Conservation (phyloP, 306 rosid genomes). For the Trifolium dubium region DNA sequence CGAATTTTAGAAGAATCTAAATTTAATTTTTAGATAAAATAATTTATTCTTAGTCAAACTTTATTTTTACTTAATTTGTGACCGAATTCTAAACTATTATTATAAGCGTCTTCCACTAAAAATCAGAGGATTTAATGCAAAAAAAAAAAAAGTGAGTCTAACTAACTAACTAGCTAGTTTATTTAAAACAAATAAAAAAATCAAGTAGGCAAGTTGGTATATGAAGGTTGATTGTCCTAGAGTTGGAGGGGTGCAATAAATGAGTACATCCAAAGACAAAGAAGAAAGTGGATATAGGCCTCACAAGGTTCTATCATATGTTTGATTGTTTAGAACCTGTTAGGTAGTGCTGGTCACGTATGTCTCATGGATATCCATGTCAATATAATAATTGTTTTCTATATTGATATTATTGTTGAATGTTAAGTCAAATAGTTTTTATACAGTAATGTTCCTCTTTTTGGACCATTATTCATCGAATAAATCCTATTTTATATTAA, state of each 20-base stretch:
- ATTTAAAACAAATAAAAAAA: background rate
- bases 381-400: conserved; percentile 25
- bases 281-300: conserved; percentile 53
- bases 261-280: conserved; percentile 41
- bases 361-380: conserved; percentile 49
- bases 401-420: background rate
- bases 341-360: conserved; percentile 75
- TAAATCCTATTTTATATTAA: background rate
- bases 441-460: conserved; percentile 28
- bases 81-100: too few relatives aligned
- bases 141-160: too few relatives aligned
- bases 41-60: too few relatives aligned
- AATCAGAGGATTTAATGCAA: too few relatives aligned
- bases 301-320: conserved; percentile 61
- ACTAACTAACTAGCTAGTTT: too few relatives aligned
- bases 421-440: conserved; percentile 45
- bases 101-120: too few relatives aligned
- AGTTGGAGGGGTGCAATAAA: conserved; percentile 39
- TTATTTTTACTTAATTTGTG: too few relatives aligned
- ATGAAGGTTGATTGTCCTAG: conserved; percentile 39
- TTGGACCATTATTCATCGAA: conserved; percentile 34
- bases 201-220: conserved; percentile 35
- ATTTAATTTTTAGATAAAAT: too few relatives aligned
- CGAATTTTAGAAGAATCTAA: too few relatives aligned
- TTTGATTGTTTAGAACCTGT: conserved; percentile 56